Conservation (phyloP, 2,329 filamentous ascomycete species). For the Talaromyces pinophilus region DNA sequence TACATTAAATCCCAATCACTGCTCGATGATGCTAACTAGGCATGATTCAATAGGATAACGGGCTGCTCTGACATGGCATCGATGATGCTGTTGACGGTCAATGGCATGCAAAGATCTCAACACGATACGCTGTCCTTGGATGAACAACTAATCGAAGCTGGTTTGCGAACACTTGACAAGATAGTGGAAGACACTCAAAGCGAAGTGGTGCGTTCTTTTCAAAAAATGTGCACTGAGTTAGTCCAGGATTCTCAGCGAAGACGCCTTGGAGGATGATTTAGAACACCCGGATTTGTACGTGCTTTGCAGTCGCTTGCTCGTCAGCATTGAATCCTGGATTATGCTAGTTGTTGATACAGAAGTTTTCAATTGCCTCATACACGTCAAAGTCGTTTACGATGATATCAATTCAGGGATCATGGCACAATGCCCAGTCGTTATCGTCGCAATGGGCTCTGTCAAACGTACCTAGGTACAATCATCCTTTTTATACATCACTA, state of each 20-base stretch:
- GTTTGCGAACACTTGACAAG: not conserved
- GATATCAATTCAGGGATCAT: not conserved
- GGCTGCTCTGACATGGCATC: slow-evolving; percentile 1
- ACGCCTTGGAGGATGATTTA: not conserved
- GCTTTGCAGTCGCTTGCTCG: not conserved
- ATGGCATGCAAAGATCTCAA: not conserved
- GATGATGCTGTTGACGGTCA: slow-evolving; percentile 1
- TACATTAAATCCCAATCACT: no score
- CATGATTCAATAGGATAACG: not conserved
- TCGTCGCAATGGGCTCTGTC: not conserved
- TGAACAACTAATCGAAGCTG: not conserved
- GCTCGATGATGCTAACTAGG: not conserved
- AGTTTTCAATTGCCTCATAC: not conserved
- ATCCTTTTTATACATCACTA: not conserved
- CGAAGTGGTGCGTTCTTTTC: not conserved
- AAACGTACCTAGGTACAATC: not conserved
- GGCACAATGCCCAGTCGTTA: not conserved
- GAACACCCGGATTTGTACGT: not conserved
- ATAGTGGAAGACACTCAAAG: not conserved
- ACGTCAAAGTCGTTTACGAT: not conserved
- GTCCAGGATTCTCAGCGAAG: not conserved
- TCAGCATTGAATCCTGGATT: not conserved
- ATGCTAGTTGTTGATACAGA: not conserved
- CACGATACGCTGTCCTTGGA: not conserved
- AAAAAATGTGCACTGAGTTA: not conserved